A percentile compares a stretch with the other conserved stretches of the same genome.
Conservation (phyloP, 306 rosid species). For the Cicer arietinum region DNA sequence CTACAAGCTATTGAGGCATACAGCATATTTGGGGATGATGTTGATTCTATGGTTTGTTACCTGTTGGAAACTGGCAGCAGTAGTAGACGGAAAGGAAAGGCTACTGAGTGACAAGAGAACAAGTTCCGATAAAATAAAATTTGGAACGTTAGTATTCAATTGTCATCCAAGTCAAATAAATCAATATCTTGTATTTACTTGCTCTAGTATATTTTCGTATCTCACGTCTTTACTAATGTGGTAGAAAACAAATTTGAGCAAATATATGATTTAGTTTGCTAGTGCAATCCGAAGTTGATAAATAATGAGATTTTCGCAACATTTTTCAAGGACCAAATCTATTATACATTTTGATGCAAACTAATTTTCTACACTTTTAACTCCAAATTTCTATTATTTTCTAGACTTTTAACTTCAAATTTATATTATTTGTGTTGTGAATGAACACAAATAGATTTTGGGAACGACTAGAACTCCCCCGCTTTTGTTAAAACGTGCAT, state of each 20-base stretch:
- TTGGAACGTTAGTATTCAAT: constrained; percentile 8
- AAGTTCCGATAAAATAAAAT: neutral
- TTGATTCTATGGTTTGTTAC: constrained; percentile 89
- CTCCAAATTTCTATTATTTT: no score
- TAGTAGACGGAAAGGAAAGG: constrained; percentile 93
- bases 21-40: constrained; percentile 94
- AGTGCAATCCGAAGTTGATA: neutral
- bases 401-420: no score
- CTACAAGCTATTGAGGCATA: constrained; percentile 87
- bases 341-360: neutral
- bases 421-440: no score
- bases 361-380: no score
- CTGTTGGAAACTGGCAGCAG: constrained; percentile 79
- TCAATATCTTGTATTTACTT: constrained; percentile 29
- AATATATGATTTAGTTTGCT: neutral
- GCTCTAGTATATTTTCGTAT: neutral
- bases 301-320: neutral
- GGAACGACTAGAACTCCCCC: no score
- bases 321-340: neutral
- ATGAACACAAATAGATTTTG: no score
- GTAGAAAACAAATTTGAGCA: neutral
- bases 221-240: neutral
- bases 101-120: constrained; percentile 61
- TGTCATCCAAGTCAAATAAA: constrained; percentile 1
- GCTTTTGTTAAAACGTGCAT: no score